A percentile compares a stretch with the other conserved stretches of the same genome.
These are phyloP conservation scores for Rehmannia glutinosa DNA, from an alignment of 257 asterid genomes.

Conservation along the genomic window DNA sequence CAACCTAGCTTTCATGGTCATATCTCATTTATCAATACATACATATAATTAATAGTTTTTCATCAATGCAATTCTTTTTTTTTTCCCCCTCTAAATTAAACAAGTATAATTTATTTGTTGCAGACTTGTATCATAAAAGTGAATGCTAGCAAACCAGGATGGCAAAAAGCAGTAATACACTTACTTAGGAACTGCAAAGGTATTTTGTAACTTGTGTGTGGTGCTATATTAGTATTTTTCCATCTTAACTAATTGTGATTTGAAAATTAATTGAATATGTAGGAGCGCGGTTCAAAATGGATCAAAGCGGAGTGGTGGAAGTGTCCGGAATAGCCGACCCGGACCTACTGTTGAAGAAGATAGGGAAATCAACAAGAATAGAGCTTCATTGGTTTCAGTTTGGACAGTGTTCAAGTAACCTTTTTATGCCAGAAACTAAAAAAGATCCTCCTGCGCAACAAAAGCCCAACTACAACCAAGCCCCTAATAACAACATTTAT, in stretches of 20 bases:
- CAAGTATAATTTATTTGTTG: not conserved
- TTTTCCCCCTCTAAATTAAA: too few relatives aligned
- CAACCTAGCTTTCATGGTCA: slow-evolving; percentile 24
- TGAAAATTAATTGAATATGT: too few relatives aligned
- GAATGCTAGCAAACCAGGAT: slow-evolving; percentile 18
- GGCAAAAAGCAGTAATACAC: slow-evolving; percentile 20
- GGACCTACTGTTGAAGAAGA: slow-evolving; percentile 3
- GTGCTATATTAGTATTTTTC: too few relatives aligned
- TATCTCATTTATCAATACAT: too few relatives aligned
- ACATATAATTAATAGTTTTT: too few relatives aligned
- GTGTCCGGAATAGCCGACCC: slow-evolving; percentile 24
- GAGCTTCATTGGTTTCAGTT: slow-evolving; percentile 24
- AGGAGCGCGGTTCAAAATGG: slow-evolving; percentile 26
- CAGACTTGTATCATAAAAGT: slow-evolving; percentile 33
- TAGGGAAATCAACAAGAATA: slow-evolving; percentile 5
- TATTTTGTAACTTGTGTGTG: too few relatives aligned
- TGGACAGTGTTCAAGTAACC: slow-evolving; percentile 30
- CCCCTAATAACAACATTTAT: not conserved
- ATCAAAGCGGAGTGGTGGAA: slow-evolving; percentile 16
- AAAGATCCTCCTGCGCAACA: not conserved
- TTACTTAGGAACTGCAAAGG: slow-evolving; percentile 12
- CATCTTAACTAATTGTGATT: too few relatives aligned
- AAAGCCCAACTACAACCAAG: not conserved
- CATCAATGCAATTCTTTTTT: too few relatives aligned
- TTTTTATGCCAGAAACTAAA: slow-evolving; percentile 15